Evolutionary conservation across 148 eudicot species (phyloP).

Genomic region (Mesembryanthemum crystallinum): DNA sequence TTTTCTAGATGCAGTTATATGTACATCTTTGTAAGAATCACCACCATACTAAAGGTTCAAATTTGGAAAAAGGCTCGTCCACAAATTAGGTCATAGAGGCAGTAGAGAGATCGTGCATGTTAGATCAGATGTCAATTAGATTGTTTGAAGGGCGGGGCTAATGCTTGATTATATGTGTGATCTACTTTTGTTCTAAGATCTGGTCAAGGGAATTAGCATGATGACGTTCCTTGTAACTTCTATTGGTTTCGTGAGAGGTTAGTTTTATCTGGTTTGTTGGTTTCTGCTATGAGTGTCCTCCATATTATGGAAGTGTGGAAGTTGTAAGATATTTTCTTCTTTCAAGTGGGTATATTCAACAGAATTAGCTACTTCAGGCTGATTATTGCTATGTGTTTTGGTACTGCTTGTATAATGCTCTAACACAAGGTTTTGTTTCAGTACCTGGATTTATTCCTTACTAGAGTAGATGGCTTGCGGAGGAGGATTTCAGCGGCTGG

Average conservation of each 20-base stretch:
- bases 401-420: background rate
- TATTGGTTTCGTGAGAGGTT: background rate
- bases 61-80: background rate
- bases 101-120: too few species aligned
- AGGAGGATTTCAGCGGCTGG: constrained; percentile 63
- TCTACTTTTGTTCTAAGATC: background rate
- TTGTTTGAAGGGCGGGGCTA: background rate
- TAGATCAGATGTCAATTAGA: too few species aligned
- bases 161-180: background rate
- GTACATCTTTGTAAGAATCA: background rate
- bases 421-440: constrained; percentile 35
- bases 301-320: background rate
- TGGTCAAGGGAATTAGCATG: background rate
- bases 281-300: background rate
- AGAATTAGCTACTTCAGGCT: background rate
- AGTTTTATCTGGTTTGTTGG: background rate
- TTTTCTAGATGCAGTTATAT: background rate
- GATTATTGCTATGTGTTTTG: background rate
- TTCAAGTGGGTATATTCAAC: background rate
- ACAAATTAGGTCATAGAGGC: too few species aligned
- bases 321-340: background rate
- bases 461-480: constrained; percentile 90
- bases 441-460: constrained; percentile 86
- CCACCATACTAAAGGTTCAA: too few species aligned
- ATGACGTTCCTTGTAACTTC: background rate